These are phyloP conservation scores for Vickermania spadyakhi DNA, from an alignment of 208 protist genomes.

Conservation along the genomic window DNA sequence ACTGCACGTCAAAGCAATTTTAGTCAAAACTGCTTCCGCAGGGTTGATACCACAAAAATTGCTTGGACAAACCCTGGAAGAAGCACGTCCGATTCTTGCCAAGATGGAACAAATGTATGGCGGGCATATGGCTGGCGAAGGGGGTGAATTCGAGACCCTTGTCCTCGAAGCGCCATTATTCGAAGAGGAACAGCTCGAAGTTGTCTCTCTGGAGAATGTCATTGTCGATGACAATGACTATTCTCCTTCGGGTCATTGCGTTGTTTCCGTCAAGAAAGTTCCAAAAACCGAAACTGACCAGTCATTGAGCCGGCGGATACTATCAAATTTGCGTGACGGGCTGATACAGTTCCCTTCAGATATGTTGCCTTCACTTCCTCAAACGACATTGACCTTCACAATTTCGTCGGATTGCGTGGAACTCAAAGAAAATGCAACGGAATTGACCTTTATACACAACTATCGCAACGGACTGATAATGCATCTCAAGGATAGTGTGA, in stretches of 20 bases:
- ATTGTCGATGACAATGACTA: constrained; percentile 82
- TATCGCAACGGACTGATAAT: too few species aligned
- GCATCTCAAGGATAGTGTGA: too few species aligned
- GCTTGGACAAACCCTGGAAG: constrained; percentile 79
- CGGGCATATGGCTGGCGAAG: constrained; percentile 97
- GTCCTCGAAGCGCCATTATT: constrained; percentile 96
- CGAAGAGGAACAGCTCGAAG: constrained; percentile 15
- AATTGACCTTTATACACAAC: too few species aligned
- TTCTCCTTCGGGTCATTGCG: constrained; percentile 46
- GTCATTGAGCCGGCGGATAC: constrained; percentile 13
- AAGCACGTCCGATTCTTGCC: constrained; percentile 55
- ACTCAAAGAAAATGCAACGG: too few species aligned
- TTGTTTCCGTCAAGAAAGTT: constrained; percentile 26
- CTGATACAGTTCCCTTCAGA: constrained; percentile 30
- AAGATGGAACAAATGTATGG: constrained; percentile 46
- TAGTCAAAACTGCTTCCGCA: constrained; percentile 95
- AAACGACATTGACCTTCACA: neutral
- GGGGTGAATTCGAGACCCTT: constrained; percentile 99
- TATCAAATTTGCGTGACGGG: constrained; percentile 14
- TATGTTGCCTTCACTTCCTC: constrained; percentile 11
- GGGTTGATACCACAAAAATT: constrained; percentile 84
- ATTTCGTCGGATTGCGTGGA: too few species aligned
- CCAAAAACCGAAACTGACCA: constrained; percentile 41
- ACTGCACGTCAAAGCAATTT: constrained; percentile 76
- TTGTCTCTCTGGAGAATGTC: constrained; percentile 29